phyloP scores from a whole-genome alignment of 169 alveolate species.

The Eimeria brunetti region DNA sequence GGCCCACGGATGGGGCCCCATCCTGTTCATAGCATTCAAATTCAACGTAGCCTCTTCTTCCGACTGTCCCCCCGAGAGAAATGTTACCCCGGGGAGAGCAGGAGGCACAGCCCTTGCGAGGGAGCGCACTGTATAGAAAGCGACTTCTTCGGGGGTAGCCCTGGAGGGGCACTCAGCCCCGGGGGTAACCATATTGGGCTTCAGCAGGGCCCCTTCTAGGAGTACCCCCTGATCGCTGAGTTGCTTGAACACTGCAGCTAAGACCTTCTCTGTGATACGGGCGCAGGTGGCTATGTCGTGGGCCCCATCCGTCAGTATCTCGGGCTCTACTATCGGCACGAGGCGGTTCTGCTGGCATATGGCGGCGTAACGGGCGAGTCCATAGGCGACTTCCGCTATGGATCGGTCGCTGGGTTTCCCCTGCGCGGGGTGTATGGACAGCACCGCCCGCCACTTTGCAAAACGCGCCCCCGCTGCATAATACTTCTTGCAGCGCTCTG shows the following conservation, averaged over 20 bases:
- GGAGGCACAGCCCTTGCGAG: slow-evolving; percentile 95
- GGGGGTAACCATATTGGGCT: slow-evolving; percentile 99
- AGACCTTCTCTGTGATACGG: slow-evolving; percentile 94
- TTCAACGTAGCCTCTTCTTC: slow-evolving; percentile 98
- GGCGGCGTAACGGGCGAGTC: slow-evolving; percentile 98
- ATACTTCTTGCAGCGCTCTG: slow-evolving; percentile 97
- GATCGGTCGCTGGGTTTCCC: slow-evolving; percentile 96
- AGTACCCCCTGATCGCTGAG: slow-evolving; percentile 96
- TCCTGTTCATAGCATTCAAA: slow-evolving; percentile 97
- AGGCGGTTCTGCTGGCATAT: slow-evolving; percentile 98
- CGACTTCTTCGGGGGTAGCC: slow-evolving; percentile 94
- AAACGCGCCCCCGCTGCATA: slow-evolving; percentile 99
- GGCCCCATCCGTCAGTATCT: slow-evolving; percentile 98
- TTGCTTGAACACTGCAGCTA: slow-evolving; percentile 97
- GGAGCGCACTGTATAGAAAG: slow-evolving; percentile 96
- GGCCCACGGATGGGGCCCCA: slow-evolving; percentile 95
- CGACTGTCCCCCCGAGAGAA: slow-evolving; percentile 99
- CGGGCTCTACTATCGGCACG: slow-evolving; percentile 99
- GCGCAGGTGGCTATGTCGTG: slow-evolving; percentile 98
- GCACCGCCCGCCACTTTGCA: slow-evolving; percentile 99
- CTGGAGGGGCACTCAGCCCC: slow-evolving; percentile 89
- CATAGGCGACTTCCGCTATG: slow-evolving; percentile 97
- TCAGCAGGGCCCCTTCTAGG: slow-evolving; percentile 98
- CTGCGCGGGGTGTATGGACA: slow-evolving; percentile 93
- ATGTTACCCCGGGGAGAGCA: slow-evolving; percentile 92